A percentile compares a stretch with the other conserved stretches of the same genome.
Evolutionary conservation across 2,329 filamentous ascomycete species (phyloP).

Genomic region (Macrophomina pseudophaseolina): DNA sequence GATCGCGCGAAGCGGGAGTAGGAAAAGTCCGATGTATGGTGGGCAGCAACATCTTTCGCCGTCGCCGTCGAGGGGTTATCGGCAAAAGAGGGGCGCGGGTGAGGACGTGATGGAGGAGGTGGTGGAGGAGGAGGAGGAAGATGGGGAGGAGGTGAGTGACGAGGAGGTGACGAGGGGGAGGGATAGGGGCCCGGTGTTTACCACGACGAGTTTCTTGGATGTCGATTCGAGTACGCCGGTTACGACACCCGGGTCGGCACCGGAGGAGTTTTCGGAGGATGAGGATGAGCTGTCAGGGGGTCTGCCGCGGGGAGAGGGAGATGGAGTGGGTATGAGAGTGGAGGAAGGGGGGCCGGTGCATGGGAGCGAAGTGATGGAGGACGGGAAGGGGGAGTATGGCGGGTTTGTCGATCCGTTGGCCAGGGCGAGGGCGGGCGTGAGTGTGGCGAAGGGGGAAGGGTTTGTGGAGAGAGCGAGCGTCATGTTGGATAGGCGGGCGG

Average conservation of each 20-base stretch:
- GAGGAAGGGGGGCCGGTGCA: not conserved
- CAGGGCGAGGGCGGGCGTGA: constrained; percentile 15
- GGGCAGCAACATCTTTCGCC: not conserved
- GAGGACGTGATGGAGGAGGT: not conserved
- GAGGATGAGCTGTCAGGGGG: not conserved
- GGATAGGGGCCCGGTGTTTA: not conserved
- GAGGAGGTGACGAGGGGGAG: not conserved
- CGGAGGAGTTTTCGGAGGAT: not conserved
- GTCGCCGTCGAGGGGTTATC: not conserved
- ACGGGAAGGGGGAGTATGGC: not conserved
- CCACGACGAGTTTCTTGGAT: constrained; percentile 6
- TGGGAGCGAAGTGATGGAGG: not conserved
- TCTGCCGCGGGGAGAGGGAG: not conserved
- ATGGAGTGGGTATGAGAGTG: not conserved
- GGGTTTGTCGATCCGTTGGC: constrained; percentile 5
- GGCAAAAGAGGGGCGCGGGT: not conserved
- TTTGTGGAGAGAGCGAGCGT: not conserved
- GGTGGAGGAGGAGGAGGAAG: not conserved
- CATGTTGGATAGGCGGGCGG: constrained; percentile 3
- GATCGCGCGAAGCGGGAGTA: not conserved
- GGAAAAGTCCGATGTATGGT: not conserved
- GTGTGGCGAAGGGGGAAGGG: constrained; percentile 17
- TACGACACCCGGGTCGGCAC: constrained; percentile 1
- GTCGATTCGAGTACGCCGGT: not conserved
- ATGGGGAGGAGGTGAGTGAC: not conserved